Conservation (phyloP, 2,329 filamentous ascomycete genomes). For the Pezicula carpinea region DNA sequence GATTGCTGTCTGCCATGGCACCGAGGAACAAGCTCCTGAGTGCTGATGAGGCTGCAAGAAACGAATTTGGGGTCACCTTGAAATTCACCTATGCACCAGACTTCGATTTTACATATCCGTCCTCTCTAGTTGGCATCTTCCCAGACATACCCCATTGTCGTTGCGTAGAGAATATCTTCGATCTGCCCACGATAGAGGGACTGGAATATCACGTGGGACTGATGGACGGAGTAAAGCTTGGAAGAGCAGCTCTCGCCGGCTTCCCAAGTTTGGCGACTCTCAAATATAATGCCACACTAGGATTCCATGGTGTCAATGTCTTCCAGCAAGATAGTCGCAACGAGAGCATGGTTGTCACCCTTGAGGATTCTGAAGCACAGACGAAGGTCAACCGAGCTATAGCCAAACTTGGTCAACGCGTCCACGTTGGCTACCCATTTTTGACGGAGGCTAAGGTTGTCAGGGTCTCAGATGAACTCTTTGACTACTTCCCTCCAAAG, state of each 20-base stretch:
- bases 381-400: slow-evolving; percentile 70
- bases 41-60: slow-evolving; percentile 73
- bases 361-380: slow-evolving; percentile 68
- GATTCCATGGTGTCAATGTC: slow-evolving; percentile 86
- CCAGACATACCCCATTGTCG: slow-evolving; percentile 82
- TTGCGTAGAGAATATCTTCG: slow-evolving; percentile 94
- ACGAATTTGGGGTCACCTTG: slow-evolving; percentile 85
- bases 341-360: slow-evolving; percentile 89
- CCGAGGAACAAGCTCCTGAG: slow-evolving; percentile 76
- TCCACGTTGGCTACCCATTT: slow-evolving; percentile 93
- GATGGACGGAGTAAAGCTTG: slow-evolving; percentile 78
- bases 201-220: slow-evolving; percentile 80
- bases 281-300: slow-evolving; percentile 74
- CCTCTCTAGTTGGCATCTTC: slow-evolving; percentile 83
- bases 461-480: slow-evolving; percentile 87
- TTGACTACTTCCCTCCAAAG: slow-evolving; percentile 73
- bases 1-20: slow-evolving; percentile 79
- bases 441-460: slow-evolving; percentile 89
- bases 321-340: slow-evolving; percentile 96
- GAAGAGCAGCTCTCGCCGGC: slow-evolving; percentile 78
- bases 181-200: slow-evolving; percentile 87
- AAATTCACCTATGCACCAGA: slow-evolving; percentile 86
- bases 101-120: slow-evolving; percentile 77
- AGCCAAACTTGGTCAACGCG: slow-evolving; percentile 74
- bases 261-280: slow-evolving; percentile 89